A percentile compares a stretch with the other conserved stretches of the same genome.
Conservation (phyloP, 2,329 filamentous ascomycete species). For the Hymenoscyphus scutula region DNA sequence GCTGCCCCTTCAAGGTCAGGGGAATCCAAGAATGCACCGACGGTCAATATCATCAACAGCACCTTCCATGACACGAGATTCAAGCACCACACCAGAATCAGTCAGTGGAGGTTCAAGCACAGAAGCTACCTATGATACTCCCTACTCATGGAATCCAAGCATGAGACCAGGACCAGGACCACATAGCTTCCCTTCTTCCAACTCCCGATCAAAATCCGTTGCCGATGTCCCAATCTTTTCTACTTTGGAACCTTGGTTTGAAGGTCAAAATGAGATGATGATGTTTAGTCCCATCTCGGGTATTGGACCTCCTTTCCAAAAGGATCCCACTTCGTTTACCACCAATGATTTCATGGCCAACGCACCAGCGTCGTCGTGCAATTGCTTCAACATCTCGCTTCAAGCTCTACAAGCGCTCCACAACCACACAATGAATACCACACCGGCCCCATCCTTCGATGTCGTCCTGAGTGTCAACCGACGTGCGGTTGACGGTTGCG, state of each 20-base stretch:
- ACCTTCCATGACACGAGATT: slow-evolving; percentile 14
- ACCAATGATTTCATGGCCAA: not conserved
- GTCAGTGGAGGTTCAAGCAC: slow-evolving; percentile 15
- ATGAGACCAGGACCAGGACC: not conserved
- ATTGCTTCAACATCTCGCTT: slow-evolving; percentile 47
- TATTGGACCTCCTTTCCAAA: not conserved
- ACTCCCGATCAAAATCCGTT: slow-evolving; percentile 17
- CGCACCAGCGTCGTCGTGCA: slow-evolving; percentile 36
- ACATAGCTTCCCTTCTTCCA: slow-evolving; percentile 2
- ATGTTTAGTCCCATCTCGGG: slow-evolving; percentile 4
- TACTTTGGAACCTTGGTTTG: slow-evolving; percentile 20
- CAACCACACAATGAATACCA: slow-evolving; percentile 42
- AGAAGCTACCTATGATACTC: slow-evolving; percentile 21
- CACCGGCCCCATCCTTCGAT: slow-evolving; percentile 42
- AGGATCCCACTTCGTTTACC: not conserved
- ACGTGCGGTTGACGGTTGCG: slow-evolving; percentile 49
- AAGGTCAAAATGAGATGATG: slow-evolving; percentile 16
- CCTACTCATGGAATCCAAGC: slow-evolving; percentile 7
- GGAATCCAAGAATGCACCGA: slow-evolving; percentile 6
- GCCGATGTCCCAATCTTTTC: slow-evolving; percentile 15
- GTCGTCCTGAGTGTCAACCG: slow-evolving; percentile 46
- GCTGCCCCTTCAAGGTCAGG: slow-evolving; percentile 6
- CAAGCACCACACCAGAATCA: slow-evolving; percentile 15
- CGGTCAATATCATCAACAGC: slow-evolving; percentile 16
- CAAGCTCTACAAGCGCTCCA: slow-evolving; percentile 48